phyloP scores from a whole-genome alignment of 352 stramenopile species.

The Pythium rishiriense region DNA sequence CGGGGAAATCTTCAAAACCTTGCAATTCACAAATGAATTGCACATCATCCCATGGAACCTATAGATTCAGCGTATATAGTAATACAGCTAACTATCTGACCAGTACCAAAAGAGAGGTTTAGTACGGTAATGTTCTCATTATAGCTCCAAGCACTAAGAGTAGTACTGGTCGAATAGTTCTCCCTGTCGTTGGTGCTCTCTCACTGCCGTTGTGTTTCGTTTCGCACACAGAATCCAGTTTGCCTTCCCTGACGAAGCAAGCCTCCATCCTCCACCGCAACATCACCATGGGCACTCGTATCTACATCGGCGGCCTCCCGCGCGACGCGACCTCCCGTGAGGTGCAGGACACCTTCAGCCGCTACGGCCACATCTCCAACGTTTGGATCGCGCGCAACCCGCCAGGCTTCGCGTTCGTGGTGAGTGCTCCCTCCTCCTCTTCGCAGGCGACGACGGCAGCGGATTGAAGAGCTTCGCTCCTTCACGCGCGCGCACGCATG shows the following conservation, averaged over 20 bases:
- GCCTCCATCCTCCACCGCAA: not conserved
- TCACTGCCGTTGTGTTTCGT: slow-evolving; percentile 13
- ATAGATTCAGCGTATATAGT: not conserved
- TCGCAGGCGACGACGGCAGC: slow-evolving; percentile 23
- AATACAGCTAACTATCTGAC: slow-evolving; percentile 7
- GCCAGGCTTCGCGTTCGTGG: slow-evolving; percentile 87
- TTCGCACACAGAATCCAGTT: slow-evolving; percentile 20
- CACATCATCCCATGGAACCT: not conserved
- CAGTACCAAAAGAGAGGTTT: slow-evolving; percentile 10
- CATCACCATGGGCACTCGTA: slow-evolving; percentile 71
- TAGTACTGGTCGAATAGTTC: slow-evolving; percentile 10
- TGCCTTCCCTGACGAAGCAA: slow-evolving; percentile 14
- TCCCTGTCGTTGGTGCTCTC: slow-evolving; percentile 10
- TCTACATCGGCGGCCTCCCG: slow-evolving; percentile 83
- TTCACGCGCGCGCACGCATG: slow-evolving; percentile 4
- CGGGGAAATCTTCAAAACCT: slow-evolving; percentile 13
- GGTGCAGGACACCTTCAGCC: slow-evolving; percentile 80
- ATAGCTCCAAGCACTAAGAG: no score
- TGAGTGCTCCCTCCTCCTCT: slow-evolving; percentile 52
- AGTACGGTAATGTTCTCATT: not conserved
- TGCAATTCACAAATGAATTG: slow-evolving; percentile 31
- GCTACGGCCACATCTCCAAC: slow-evolving; percentile 85
- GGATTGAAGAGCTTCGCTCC: slow-evolving; percentile 9
- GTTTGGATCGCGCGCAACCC: slow-evolving; percentile 88
- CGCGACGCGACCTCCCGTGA: slow-evolving; percentile 80